phyloP scores from a whole-genome alignment of 495 filamentous ascomycete genomes.

The Monascus purpureus region DNA sequence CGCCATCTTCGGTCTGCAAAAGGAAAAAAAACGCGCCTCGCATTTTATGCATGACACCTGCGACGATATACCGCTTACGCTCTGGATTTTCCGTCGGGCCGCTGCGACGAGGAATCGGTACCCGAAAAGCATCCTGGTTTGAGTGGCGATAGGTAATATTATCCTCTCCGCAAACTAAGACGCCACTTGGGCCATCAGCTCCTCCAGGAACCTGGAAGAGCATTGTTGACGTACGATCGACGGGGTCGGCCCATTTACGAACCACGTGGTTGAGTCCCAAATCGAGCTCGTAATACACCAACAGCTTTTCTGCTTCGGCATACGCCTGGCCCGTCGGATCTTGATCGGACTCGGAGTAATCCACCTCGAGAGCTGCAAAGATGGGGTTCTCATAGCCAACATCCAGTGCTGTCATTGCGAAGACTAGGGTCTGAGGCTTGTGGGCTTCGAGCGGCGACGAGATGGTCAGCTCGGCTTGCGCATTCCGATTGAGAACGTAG shows the following conservation, averaged over 20 bases:
- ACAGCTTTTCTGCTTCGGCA: slow-evolving; percentile 67
- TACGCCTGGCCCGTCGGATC: slow-evolving; percentile 77
- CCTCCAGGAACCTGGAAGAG: slow-evolving; percentile 95
- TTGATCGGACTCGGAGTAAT: slow-evolving; percentile 83
- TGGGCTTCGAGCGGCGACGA: slow-evolving; percentile 97
- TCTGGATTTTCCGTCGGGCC: slow-evolving; percentile 86
- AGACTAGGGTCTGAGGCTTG: slow-evolving; percentile 84
- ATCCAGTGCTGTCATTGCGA: slow-evolving; percentile 74
- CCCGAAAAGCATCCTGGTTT: slow-evolving; percentile 76
- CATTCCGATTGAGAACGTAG: slow-evolving; percentile 92
- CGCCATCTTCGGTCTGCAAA: slow-evolving; percentile 88
- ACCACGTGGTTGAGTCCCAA: slow-evolving; percentile 95
- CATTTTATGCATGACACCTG: slow-evolving; percentile 93
- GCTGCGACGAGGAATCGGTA: slow-evolving; percentile 73
- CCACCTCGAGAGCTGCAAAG: slow-evolving; percentile 87
- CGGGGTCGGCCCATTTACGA: slow-evolving; percentile 84
- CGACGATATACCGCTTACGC: slow-evolving; percentile 69
- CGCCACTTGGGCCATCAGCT: slow-evolving; percentile 83
- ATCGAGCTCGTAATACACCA: slow-evolving; percentile 96
- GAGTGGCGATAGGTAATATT: slow-evolving; percentile 90
- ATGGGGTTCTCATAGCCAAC: slow-evolving; percentile 95
- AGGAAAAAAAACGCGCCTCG: slow-evolving; percentile 97
- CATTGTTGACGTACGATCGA: slow-evolving; percentile 78
- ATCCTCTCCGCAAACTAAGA: slow-evolving; percentile 88
- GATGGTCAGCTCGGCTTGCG: slow-evolving; percentile 86